Percentiles rank a stretch among this genome's conserved stretches.
Evolutionary conservation across 176 grass and related monocot species (phyloP).

Genomic region (Puya raimondii): DNA sequence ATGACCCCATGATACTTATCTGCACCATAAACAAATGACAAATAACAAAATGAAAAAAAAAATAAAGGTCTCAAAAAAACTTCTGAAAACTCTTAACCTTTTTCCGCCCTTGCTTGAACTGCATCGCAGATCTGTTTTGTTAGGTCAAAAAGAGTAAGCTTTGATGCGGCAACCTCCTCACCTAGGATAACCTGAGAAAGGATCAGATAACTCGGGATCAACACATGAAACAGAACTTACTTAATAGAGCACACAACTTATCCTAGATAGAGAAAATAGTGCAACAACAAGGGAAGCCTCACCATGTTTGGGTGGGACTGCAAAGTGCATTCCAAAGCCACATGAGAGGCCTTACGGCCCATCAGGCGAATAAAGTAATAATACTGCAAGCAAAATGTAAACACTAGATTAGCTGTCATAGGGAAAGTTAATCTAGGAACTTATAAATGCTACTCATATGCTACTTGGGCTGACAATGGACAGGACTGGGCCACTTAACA

Average conservation of each 20-base stretch:
- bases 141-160: slow-evolving; percentile 46
- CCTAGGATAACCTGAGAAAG: slow-evolving; percentile 29
- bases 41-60: slow-evolving; percentile 11
- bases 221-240: neutral
- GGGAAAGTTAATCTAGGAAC: slow-evolving; percentile 1
- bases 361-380: slow-evolving; percentile 81
- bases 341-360: slow-evolving; percentile 74
- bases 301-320: slow-evolving; percentile 84
- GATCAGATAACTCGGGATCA: neutral
- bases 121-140: slow-evolving; percentile 49
- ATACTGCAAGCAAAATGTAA: slow-evolving; percentile 34
- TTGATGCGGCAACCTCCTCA: slow-evolving; percentile 45
- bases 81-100: slow-evolving; percentile 8
- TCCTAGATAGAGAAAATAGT: slow-evolving; percentile 6
- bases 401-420: slow-evolving; percentile 2
- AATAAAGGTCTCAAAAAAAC: neutral
- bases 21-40: slow-evolving; percentile 15
- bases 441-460: neutral
- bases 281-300: neutral
- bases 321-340: slow-evolving; percentile 72
- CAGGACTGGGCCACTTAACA: too few species aligned
- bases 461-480: too few species aligned
- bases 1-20: slow-evolving; percentile 73
- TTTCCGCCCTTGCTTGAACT: slow-evolving; percentile 27
- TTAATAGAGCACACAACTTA: neutral